Evolutionary conservation across 2,329 filamentous ascomycete genomes (phyloP).

Genomic region (Ascochyta viciae-villosae): DNA sequence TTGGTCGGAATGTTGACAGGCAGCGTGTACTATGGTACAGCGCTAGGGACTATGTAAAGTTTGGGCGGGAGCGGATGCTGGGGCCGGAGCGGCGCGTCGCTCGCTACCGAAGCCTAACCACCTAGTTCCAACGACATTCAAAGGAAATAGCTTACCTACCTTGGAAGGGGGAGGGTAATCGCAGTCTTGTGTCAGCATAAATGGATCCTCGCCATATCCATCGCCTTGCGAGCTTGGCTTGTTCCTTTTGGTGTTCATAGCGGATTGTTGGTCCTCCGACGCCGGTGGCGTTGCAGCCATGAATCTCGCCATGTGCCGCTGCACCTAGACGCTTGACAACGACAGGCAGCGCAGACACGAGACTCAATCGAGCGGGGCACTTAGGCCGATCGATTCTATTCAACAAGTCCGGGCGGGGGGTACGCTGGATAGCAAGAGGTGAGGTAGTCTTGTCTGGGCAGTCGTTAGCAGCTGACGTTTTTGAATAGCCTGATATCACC

Average conservation of each 20-base stretch:
- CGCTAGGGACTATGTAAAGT: neutral
- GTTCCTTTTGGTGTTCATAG: neutral
- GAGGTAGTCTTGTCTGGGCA: neutral
- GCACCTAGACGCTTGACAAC: slow-evolving; percentile 4
- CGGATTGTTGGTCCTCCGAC: neutral
- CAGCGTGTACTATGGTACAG: no score
- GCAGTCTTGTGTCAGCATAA: slow-evolving; percentile 8
- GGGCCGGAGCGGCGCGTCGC: slow-evolving; percentile 13
- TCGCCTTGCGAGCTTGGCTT: neutral
- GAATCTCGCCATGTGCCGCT: slow-evolving; percentile 10
- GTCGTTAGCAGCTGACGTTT: slow-evolving; percentile 5
- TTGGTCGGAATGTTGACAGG: neutral
- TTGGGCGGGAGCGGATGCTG: slow-evolving; percentile 22
- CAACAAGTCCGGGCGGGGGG: neutral
- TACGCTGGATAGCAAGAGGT: neutral
- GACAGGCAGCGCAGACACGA: neutral
- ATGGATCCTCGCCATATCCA: slow-evolving; percentile 2
- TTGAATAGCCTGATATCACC: neutral
- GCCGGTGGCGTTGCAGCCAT: slow-evolving; percentile 1
- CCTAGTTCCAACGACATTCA: slow-evolving; percentile 25
- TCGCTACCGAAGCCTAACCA: slow-evolving; percentile 9
- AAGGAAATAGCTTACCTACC: slow-evolving; percentile 12
- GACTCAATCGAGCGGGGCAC: neutral
- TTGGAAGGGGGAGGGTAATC: slow-evolving; percentile 9
- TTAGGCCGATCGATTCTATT: neutral